A percentile compares a stretch with the other conserved stretches of the same genome.
Evolutionary conservation across 768 basidiomycete genomes (phyloP).

Genomic region (Gymnopilus dilepis): DNA sequence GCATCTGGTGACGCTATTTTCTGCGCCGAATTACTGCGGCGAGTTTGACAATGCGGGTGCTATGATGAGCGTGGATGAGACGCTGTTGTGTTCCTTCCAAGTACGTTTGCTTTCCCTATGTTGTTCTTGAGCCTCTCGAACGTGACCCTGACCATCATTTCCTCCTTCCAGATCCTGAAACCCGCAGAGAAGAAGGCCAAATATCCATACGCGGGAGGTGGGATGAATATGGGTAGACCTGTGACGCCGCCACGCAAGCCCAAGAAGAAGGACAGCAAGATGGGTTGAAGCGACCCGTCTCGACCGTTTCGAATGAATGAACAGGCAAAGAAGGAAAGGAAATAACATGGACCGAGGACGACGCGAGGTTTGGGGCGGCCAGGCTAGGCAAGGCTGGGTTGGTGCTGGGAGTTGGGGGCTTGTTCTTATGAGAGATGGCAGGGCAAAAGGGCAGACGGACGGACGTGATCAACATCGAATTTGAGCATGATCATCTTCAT

Average conservation of each 20-base stretch:
- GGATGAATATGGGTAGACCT: conserved; percentile 85
- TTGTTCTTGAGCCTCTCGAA: background rate
- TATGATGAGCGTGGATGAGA: conserved; percentile 99
- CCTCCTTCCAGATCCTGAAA: conserved; percentile 81
- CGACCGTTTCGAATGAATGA: too few species aligned
- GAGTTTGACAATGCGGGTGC: conserved; percentile 99
- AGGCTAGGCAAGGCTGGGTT: too few species aligned
- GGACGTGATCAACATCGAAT: background rate
- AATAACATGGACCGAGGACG: conserved; percentile 11
- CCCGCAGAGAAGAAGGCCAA: conserved; percentile 99
- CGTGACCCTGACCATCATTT: background rate
- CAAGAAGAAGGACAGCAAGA: conserved; percentile 94
- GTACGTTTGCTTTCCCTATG: conserved; percentile 43
- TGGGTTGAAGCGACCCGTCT: conserved; percentile 29
- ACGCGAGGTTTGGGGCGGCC: conserved; percentile 9
- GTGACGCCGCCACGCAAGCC: conserved; percentile 97
- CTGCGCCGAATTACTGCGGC: conserved; percentile 93
- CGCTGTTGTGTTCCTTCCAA: conserved; percentile 97
- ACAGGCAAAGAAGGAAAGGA: background rate
- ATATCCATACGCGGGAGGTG: conserved; percentile 86
- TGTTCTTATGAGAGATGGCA: background rate
- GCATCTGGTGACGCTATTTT: conserved; percentile 95
- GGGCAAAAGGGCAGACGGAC: background rate
- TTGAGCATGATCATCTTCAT: background rate
- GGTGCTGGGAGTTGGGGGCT: background rate